Conservation (phyloP, 805 yeast genomes). For the Kregervanrija pseudodelftensis region DNA sequence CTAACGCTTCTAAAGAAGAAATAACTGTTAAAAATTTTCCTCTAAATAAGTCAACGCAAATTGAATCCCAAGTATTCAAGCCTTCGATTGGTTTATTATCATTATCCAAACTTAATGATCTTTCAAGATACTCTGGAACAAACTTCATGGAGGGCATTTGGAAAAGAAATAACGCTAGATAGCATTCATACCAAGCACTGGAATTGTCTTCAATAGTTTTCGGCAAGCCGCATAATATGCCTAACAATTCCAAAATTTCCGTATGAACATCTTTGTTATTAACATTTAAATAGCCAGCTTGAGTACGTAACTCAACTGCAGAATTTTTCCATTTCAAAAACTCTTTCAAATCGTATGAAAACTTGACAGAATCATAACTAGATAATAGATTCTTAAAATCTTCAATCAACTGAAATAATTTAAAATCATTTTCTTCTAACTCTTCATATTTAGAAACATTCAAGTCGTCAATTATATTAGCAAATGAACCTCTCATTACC, state of each 20-base stretch:
- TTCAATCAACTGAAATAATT: conserved; percentile 30
- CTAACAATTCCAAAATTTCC: conserved; percentile 35
- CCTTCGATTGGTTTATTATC: conserved; percentile 28
- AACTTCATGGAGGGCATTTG: conserved; percentile 48
- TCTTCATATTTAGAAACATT: conserved; percentile 36
- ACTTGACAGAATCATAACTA: conserved; percentile 29
- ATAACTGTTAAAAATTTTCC: conserved; percentile 52
- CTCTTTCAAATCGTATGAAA: conserved; percentile 32
- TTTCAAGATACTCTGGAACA: conserved; percentile 33
- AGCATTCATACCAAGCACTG: conserved; percentile 62
- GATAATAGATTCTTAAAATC: conserved; percentile 35
- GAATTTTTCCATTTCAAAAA: conserved; percentile 45
- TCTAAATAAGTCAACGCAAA: conserved; percentile 49
- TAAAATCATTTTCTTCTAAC: conserved; percentile 23
- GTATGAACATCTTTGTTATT: conserved; percentile 25
- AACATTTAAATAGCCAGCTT: conserved; percentile 20
- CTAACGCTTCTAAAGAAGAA: conserved; percentile 51
- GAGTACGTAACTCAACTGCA: conserved; percentile 44
- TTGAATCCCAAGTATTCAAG: conserved; percentile 43
- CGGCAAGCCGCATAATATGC: conserved; percentile 41
- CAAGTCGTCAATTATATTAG: conserved; percentile 45
- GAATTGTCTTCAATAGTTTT: conserved; percentile 44
- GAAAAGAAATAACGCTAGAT: conserved; percentile 34
- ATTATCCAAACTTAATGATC: conserved; percentile 20
- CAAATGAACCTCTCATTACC: conserved; percentile 53